Conservation (phyloP, 2,329 filamentous ascomycete species). For the Coniochaeta prunicola region DNA sequence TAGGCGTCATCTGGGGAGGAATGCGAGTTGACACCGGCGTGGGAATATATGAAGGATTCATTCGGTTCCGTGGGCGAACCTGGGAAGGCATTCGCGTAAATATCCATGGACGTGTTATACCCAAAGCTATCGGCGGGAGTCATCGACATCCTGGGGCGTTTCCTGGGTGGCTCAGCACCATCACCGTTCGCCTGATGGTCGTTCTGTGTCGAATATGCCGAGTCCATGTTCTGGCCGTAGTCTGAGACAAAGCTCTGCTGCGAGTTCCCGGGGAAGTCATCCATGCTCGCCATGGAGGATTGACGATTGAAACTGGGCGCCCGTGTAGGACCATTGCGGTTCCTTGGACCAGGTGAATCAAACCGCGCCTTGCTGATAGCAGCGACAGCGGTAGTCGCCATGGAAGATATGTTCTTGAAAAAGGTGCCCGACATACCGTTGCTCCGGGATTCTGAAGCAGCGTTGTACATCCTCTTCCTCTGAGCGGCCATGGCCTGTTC, state of each 20-base stretch:
- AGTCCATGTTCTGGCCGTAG: constrained; percentile 66
- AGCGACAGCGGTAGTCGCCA: constrained; percentile 85
- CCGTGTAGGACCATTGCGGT: constrained; percentile 53
- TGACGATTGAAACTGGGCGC: constrained; percentile 66
- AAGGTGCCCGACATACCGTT: constrained; percentile 75
- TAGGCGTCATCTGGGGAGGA: constrained; percentile 42
- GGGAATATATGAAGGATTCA: constrained; percentile 67
- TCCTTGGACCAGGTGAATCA: constrained; percentile 73
- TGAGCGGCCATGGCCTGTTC: constrained; percentile 97
- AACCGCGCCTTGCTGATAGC: constrained; percentile 95
- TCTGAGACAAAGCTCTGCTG: constrained; percentile 80
- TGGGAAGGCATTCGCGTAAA: constrained; percentile 44
- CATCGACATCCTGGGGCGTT: constrained; percentile 57
- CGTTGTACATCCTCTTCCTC: constrained; percentile 85
- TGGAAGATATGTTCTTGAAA: constrained; percentile 93
- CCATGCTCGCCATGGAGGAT: constrained; percentile 62
- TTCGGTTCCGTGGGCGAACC: constrained; percentile 74
- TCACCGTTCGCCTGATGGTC: constrained; percentile 41
- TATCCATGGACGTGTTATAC: constrained; percentile 39
- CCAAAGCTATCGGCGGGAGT: constrained; percentile 52
- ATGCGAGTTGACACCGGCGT: constrained; percentile 35
- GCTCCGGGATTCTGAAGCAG: constrained; percentile 59
- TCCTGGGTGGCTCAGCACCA: constrained; percentile 69
- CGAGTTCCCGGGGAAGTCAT: constrained; percentile 65
- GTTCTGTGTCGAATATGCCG: constrained; percentile 57